These are phyloP conservation scores for Neoscytalidium dimidiatum DNA, from an alignment of 2,329 filamentous ascomycete genomes.

Conservation along the genomic window DNA sequence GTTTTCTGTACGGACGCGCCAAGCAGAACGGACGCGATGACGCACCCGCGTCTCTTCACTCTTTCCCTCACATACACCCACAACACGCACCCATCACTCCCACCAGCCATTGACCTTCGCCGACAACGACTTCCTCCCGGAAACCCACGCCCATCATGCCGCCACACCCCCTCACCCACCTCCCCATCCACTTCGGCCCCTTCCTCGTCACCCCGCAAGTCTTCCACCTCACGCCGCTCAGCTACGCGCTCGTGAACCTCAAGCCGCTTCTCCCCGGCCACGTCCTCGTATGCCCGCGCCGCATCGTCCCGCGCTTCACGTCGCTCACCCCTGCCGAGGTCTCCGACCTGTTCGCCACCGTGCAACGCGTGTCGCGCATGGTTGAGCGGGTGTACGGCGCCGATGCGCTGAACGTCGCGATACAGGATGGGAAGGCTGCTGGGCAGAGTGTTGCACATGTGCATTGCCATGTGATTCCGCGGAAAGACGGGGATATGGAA, in stretches of 20 bases:
- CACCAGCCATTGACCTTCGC: slow-evolving; percentile 22
- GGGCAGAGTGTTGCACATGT: slow-evolving; percentile 94
- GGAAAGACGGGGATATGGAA: slow-evolving; percentile 61
- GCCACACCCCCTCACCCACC: slow-evolving; percentile 8
- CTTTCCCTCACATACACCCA: neutral
- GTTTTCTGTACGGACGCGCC: slow-evolving; percentile 1
- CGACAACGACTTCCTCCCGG: too few species aligned
- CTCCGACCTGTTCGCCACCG: slow-evolving; percentile 83
- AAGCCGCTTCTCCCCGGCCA: slow-evolving; percentile 93
- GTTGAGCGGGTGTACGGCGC: slow-evolving; percentile 64
- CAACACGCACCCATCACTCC: neutral
- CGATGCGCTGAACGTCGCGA: slow-evolving; percentile 84
- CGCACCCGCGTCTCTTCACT: neutral
- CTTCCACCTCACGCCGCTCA: slow-evolving; percentile 78
- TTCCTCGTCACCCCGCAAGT: slow-evolving; percentile 82
- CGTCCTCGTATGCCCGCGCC: slow-evolving; percentile 81
- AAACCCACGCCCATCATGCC: slow-evolving; percentile 26
- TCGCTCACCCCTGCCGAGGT: slow-evolving; percentile 74
- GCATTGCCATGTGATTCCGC: slow-evolving; percentile 88
- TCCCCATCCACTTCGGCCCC: slow-evolving; percentile 69
- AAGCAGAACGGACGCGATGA: neutral
- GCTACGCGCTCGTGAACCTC: slow-evolving; percentile 90
- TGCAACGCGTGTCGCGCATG: slow-evolving; percentile 79
- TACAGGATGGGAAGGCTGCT: slow-evolving; percentile 90
- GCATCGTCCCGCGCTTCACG: slow-evolving; percentile 68